Evolutionary conservation across 2,329 filamentous ascomycete species (phyloP).

Genomic region (Fusarium sp.): DNA sequence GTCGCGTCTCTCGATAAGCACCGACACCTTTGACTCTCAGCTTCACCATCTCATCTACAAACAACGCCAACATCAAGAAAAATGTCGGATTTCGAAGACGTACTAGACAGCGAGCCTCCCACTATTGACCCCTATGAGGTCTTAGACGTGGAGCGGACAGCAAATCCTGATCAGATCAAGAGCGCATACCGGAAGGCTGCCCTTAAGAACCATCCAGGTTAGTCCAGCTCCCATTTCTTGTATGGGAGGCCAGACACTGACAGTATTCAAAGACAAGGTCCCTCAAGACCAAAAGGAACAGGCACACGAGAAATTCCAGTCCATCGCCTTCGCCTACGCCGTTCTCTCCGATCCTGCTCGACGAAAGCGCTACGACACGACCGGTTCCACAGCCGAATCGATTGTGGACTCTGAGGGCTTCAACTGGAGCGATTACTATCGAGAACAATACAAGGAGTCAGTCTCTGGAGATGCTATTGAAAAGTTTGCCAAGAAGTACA

Average conservation of each 20-base stretch:
- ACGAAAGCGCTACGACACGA: slow-evolving; percentile 88
- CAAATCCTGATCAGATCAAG: slow-evolving; percentile 85
- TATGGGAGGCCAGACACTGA: slow-evolving; percentile 24
- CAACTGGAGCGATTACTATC: slow-evolving; percentile 91
- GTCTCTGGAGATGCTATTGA: slow-evolving; percentile 81
- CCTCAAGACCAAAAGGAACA: slow-evolving; percentile 73
- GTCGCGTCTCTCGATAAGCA: slow-evolving; percentile 35
- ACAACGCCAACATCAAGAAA: slow-evolving; percentile 31
- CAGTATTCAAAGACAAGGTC: slow-evolving; percentile 76
- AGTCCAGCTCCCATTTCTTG: slow-evolving; percentile 27
- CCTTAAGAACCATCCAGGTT: slow-evolving; percentile 87
- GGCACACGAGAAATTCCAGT: slow-evolving; percentile 87
- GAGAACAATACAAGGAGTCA: slow-evolving; percentile 82
- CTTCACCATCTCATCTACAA: slow-evolving; percentile 17
- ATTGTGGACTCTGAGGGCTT: slow-evolving; percentile 84
- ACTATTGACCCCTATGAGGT: slow-evolving; percentile 82
- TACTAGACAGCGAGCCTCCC: slow-evolving; percentile 69
- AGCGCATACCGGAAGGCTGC: slow-evolving; percentile 92
- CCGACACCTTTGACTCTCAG: slow-evolving; percentile 1
- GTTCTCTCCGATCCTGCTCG: slow-evolving; percentile 86
- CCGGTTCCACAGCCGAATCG: slow-evolving; percentile 88
- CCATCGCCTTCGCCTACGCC: slow-evolving; percentile 93
- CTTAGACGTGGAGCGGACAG: slow-evolving; percentile 76
- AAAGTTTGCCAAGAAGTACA: slow-evolving; percentile 82
- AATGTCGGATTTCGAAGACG: slow-evolving; percentile 66